Conservation (phyloP, 495 filamentous ascomycete genomes). For the Penicillium soppii region DNA sequence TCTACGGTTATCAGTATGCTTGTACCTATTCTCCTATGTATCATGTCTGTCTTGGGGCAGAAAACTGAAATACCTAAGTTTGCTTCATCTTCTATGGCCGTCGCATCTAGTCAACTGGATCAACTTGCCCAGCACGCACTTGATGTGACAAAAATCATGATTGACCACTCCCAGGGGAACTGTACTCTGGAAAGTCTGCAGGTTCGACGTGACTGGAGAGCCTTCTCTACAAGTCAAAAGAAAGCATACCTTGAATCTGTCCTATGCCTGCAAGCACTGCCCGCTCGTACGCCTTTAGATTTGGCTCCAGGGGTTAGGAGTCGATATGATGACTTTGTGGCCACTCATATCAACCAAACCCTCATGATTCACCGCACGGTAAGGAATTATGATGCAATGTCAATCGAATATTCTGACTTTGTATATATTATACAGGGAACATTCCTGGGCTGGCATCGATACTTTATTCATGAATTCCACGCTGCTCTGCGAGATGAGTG, state of each 20-base stretch:
- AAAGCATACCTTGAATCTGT: slow-evolving; percentile 61
- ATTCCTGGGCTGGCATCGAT: slow-evolving; percentile 69
- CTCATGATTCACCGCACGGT: slow-evolving; percentile 57
- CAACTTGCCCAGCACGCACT: not conserved
- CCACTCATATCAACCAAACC: slow-evolving; percentile 62
- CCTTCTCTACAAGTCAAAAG: slow-evolving; percentile 37
- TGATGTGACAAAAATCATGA: not conserved
- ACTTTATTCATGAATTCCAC: slow-evolving; percentile 61
- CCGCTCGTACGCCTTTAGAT: slow-evolving; percentile 38
- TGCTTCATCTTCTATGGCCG: not conserved
- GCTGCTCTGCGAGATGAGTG: slow-evolving; percentile 66
- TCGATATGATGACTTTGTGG: slow-evolving; percentile 70
- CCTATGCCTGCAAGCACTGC: slow-evolving; percentile 54
- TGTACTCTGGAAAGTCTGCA: slow-evolving; percentile 50
- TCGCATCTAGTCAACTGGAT: not conserved
- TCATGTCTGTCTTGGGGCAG: not conserved
- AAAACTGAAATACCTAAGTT: not conserved
- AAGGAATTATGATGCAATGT: not conserved
- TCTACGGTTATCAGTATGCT: not conserved
- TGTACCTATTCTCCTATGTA: not conserved
- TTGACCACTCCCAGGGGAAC: slow-evolving; percentile 27
- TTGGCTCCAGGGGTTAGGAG: slow-evolving; percentile 47
- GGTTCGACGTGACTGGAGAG: slow-evolving; percentile 46
- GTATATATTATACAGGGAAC: slow-evolving; percentile 35
- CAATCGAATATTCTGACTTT: slow-evolving; percentile 8